Conservation (phyloP, 208 protist species). For the Trypanosoma cruzi region DNA sequence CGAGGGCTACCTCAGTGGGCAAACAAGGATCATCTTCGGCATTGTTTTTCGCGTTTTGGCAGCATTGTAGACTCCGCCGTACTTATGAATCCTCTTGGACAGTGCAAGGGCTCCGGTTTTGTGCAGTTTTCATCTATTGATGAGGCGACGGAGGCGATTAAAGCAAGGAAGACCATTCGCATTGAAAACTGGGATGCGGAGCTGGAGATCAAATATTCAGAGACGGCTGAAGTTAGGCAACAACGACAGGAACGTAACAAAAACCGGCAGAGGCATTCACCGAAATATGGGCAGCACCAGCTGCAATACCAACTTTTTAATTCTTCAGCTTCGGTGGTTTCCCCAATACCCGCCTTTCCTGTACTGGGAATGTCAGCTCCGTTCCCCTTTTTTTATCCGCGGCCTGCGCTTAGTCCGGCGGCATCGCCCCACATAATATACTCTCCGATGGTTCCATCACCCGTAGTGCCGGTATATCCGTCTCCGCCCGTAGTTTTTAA, state of each 20-base stretch:
- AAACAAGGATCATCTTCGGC: constrained; percentile 81
- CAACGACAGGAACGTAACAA: constrained; percentile 90
- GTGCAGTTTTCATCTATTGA: constrained; percentile 79
- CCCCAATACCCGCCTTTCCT: constrained; percentile 50
- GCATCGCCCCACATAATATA: constrained; percentile 30
- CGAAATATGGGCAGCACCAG: constrained; percentile 54
- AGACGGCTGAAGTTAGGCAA: constrained; percentile 78
- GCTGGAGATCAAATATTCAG: constrained; percentile 88
- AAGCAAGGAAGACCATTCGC: constrained; percentile 45
- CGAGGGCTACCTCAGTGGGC: constrained; percentile 86
- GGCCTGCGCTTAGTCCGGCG: constrained; percentile 11
- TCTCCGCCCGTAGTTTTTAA: constrained; percentile 26
- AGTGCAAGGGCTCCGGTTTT: constrained; percentile 92
- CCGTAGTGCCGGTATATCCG: constrained; percentile 24
- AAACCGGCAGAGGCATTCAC: constrained; percentile 71
- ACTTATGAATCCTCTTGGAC: constrained; percentile 87
- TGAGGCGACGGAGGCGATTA: constrained; percentile 69
- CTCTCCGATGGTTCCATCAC: constrained; percentile 26
- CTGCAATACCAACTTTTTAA: constrained; percentile 34
- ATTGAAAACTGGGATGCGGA: constrained; percentile 76
- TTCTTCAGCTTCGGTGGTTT: constrained; percentile 38
- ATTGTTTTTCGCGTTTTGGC: constrained; percentile 70
- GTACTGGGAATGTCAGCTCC: constrained; percentile 45
- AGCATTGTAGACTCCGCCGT: constrained; percentile 72
- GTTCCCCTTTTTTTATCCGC: constrained; percentile 61